Conservation (phyloP, 2,329 filamentous ascomycete species). For the Westerdykella aurantiaca region DNA sequence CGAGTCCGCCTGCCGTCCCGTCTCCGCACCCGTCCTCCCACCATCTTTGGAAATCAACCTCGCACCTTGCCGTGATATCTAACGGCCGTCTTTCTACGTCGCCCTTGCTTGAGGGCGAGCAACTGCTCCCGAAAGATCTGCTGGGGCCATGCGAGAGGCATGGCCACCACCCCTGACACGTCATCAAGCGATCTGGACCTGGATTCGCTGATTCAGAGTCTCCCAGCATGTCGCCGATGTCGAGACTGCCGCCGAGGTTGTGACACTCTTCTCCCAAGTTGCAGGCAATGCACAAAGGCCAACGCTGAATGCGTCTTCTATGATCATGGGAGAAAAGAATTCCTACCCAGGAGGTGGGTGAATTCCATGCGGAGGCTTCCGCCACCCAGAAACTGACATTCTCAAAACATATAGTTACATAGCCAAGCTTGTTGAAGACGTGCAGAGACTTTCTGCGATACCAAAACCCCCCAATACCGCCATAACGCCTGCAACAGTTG, state of each 20-base stretch:
- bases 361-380: background rate
- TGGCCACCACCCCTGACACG: background rate
- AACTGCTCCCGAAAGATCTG: no score
- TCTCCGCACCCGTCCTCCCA: background rate
- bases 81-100: background rate
- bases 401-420: constrained; percentile 23
- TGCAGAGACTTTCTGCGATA: constrained; percentile 21
- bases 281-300: constrained; percentile 35
- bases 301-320: constrained; percentile 32
- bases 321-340: constrained; percentile 29
- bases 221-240: constrained; percentile 33
- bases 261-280: constrained; percentile 34
- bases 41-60: background rate
- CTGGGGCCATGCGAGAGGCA: background rate
- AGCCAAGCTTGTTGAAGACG: constrained; percentile 31
- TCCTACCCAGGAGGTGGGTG: constrained; percentile 26
- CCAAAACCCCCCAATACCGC: constrained; percentile 7
- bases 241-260: constrained; percentile 33
- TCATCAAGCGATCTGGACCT: constrained; percentile 10
- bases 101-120: no score
- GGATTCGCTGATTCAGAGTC: constrained; percentile 21
- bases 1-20: background rate
- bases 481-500: constrained; percentile 1
- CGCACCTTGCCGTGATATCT: background rate
- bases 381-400: background rate